These are phyloP conservation scores for Alternaria sp. DNA, from an alignment of 2,329 filamentous ascomycete genomes.

Conservation along the genomic window DNA sequence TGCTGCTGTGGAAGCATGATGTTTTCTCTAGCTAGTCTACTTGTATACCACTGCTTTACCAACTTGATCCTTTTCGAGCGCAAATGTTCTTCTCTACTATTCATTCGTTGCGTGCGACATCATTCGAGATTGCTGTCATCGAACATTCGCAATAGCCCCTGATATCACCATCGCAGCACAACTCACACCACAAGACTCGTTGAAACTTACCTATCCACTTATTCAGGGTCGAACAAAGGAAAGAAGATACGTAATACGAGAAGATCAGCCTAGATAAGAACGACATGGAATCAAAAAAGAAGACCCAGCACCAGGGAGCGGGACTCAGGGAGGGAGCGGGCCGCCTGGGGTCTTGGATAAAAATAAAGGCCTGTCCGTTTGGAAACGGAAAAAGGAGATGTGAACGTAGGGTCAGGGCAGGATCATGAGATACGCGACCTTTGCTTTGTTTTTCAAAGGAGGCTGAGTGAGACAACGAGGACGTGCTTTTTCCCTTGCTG, in stretches of 20 bases:
- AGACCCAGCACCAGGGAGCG: background rate
- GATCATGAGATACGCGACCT: background rate
- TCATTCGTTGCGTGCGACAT: background rate
- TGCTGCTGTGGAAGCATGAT: constrained; percentile 19
- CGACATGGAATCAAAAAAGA: background rate
- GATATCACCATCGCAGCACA: background rate
- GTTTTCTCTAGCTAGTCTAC: background rate
- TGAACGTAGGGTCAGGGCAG: constrained; percentile 3
- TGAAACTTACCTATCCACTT: background rate
- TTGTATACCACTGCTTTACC: background rate
- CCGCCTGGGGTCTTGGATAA: background rate
- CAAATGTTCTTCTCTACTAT: background rate
- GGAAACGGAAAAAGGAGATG: background rate
- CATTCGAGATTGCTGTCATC: background rate
- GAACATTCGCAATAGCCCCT: background rate
- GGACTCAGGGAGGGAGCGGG: background rate
- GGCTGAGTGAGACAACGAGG: background rate
- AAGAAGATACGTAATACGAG: background rate
- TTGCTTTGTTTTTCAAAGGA: background rate
- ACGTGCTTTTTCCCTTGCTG: background rate
- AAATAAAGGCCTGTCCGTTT: background rate
- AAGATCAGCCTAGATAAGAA: background rate
- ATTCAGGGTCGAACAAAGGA: background rate
- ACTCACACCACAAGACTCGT: background rate
- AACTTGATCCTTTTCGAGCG: background rate